Conservation (phyloP, 805 yeast species). For the Candida adriatica region DNA sequence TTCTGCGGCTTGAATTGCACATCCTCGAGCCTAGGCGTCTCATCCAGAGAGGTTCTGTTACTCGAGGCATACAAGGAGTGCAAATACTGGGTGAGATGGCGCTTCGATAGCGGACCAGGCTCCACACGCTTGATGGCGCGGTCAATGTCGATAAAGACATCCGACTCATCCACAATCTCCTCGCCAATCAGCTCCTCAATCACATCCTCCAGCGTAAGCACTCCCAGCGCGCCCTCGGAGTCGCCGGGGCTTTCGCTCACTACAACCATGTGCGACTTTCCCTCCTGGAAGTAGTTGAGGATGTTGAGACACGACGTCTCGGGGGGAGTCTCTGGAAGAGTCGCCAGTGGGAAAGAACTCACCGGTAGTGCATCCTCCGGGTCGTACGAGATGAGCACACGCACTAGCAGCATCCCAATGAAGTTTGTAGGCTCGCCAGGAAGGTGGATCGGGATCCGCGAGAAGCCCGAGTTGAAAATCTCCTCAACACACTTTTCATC, state of each 20-base stretch:
- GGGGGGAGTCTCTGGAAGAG: conserved; percentile 88
- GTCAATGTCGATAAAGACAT: conserved; percentile 86
- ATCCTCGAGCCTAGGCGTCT: conserved; percentile 5
- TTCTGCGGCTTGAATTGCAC: conserved; percentile 35
- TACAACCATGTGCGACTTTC: conserved; percentile 94
- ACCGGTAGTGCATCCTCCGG: conserved; percentile 95
- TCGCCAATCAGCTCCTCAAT: conserved; percentile 97
- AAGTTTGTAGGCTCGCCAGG: conserved; percentile 87
- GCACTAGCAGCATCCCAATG: conserved; percentile 90
- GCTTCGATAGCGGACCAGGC: conserved; percentile 69
- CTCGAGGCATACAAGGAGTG: conserved; percentile 49
- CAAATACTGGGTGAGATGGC: conserved; percentile 62
- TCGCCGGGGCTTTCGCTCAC: conserved; percentile 84
- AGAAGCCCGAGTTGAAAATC: conserved; percentile 89
- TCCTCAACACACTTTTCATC: conserved; percentile 83
- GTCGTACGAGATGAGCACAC: conserved; percentile 89
- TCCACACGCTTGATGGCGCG: conserved; percentile 72
- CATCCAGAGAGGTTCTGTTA: conserved; percentile 37
- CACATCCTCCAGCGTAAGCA: conserved; percentile 92
- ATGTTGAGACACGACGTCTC: conserved; percentile 92
- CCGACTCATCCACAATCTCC: conserved; percentile 94
- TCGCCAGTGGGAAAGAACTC: conserved; percentile 89
- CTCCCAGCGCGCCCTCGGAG: conserved; percentile 81
- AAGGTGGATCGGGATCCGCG: conserved; percentile 87
- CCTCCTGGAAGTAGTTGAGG: conserved; percentile 94